These are phyloP conservation scores for Leccinum rimulosum DNA, from an alignment of 768 basidiomycete genomes.

Conservation along the genomic window DNA sequence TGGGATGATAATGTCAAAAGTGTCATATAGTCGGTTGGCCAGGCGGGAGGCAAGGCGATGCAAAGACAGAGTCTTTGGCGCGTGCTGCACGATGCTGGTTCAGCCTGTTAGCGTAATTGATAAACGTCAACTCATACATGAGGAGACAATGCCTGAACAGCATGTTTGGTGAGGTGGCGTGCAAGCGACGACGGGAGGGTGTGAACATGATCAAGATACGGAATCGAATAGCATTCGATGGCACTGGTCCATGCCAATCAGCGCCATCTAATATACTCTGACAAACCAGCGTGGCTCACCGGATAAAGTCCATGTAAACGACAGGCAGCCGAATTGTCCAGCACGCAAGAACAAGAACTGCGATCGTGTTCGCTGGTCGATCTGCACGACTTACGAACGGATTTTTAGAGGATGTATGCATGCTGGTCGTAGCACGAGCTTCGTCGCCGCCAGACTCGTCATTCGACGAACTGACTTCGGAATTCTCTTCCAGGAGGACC, in stretches of 20 bases:
- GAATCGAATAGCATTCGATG: conserved; percentile 73
- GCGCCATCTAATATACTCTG: background rate
- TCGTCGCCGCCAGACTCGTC: conserved; percentile 23
- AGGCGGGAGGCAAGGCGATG: conserved; percentile 64
- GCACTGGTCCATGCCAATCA: conserved; percentile 42
- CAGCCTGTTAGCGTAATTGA: conserved; percentile 7
- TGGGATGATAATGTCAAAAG: conserved; percentile 63
- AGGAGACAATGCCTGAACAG: conserved; percentile 64
- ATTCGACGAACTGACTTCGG: conserved; percentile 33
- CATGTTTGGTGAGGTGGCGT: conserved; percentile 71
- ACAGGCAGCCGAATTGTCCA: conserved; percentile 81
- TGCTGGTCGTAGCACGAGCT: conserved; percentile 5
- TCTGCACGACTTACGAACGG: conserved; percentile 32
- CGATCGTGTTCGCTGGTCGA: conserved; percentile 51
- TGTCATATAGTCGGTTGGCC: conserved; percentile 50
- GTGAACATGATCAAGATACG: conserved; percentile 73
- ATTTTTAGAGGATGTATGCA: conserved; percentile 7
- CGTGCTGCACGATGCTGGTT: conserved; percentile 44
- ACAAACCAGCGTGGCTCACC: conserved; percentile 42
- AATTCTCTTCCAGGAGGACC: conserved; percentile 39
- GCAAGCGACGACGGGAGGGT: conserved; percentile 60
- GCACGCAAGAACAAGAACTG: conserved; percentile 69
- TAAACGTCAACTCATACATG: conserved; percentile 40
- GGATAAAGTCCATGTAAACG: conserved; percentile 70
- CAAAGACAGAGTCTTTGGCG: conserved; percentile 56